Conservation (phyloP, 2,329 filamentous ascomycete genomes). For the Alternaria longipes region DNA sequence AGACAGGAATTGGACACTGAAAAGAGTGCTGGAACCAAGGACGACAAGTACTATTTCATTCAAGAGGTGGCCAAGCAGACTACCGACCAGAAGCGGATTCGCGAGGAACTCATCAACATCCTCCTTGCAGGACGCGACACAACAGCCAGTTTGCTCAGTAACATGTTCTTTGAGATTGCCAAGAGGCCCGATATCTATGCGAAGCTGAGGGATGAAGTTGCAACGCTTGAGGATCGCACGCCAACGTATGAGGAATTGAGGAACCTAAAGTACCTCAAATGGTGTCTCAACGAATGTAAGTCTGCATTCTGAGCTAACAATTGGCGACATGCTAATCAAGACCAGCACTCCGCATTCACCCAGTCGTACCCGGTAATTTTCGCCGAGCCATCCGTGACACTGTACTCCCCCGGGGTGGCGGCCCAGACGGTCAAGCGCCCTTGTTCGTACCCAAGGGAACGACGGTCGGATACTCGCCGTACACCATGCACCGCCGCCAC, state of each 20-base stretch:
- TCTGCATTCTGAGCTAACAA: background rate
- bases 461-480: conserved; percentile 52
- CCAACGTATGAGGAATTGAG: conserved; percentile 68
- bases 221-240: conserved; percentile 35
- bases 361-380: conserved; percentile 64
- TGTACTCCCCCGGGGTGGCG: conserved; percentile 60
- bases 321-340: conserved; percentile 1
- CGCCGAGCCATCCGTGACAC: conserved; percentile 61
- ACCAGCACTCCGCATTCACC: conserved; percentile 61
- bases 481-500: conserved; percentile 61
- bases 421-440: conserved; percentile 59
- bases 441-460: conserved; percentile 61
- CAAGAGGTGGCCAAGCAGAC: conserved; percentile 58
- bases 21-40: conserved; percentile 41
- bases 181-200: conserved; percentile 51
- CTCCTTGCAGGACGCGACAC: conserved; percentile 54
- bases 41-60: conserved; percentile 58
- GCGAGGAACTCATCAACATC: conserved; percentile 59
- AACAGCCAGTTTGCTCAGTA: conserved; percentile 51
- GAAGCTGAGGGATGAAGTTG: conserved; percentile 53
- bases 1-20: conserved; percentile 41
- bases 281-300: conserved; percentile 67
- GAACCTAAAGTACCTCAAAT: conserved; percentile 67
- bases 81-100: conserved; percentile 54
- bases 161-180: conserved; percentile 53